Evolutionary conservation across 108 stramenopile genomes (phyloP).

Genomic region (Parietichytrium sp.): DNA sequence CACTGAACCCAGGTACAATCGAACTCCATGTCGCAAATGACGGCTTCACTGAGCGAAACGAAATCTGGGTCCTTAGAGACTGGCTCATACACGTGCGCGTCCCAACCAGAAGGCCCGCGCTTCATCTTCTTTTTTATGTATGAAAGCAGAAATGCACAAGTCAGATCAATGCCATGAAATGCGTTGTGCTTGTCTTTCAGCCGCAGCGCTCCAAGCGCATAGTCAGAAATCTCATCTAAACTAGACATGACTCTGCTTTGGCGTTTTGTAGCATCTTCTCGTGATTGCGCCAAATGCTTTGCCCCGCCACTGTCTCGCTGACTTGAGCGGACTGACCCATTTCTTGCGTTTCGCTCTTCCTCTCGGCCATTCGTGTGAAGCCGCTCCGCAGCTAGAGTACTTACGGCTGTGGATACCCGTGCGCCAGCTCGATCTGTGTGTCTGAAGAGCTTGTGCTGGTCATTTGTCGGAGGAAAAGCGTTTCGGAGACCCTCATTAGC

Average conservation of each 20-base stretch:
- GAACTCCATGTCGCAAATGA: background rate
- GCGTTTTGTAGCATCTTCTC: too few relatives aligned
- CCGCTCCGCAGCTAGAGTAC: too few relatives aligned
- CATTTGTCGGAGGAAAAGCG: too few relatives aligned
- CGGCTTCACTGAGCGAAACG: background rate
- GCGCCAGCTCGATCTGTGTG: too few relatives aligned
- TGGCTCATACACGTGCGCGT: background rate
- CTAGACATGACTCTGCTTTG: background rate
- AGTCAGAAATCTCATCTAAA: constrained; percentile 26
- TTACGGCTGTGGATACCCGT: too few relatives aligned
- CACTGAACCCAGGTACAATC: background rate
- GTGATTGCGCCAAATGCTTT: too few relatives aligned
- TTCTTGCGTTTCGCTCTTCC: too few relatives aligned
- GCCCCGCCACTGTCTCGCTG: too few relatives aligned
- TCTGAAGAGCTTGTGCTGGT: too few relatives aligned
- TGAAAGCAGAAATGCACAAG: background rate
- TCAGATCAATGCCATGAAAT: constrained; percentile 19
- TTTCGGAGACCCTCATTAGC: background rate
- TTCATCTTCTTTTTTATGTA: background rate
- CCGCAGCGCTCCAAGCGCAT: background rate
- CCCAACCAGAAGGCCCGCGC: background rate
- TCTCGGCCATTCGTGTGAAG: too few relatives aligned
- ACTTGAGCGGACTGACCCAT: too few relatives aligned
- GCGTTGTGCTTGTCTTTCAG: constrained; percentile 36
- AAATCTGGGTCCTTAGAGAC: constrained; percentile 3